Evolutionary conservation across 306 rosid genomes (phyloP), one percentile per base, ranked within the genome.

Genomic region (Cicer cuneatum): DNA sequence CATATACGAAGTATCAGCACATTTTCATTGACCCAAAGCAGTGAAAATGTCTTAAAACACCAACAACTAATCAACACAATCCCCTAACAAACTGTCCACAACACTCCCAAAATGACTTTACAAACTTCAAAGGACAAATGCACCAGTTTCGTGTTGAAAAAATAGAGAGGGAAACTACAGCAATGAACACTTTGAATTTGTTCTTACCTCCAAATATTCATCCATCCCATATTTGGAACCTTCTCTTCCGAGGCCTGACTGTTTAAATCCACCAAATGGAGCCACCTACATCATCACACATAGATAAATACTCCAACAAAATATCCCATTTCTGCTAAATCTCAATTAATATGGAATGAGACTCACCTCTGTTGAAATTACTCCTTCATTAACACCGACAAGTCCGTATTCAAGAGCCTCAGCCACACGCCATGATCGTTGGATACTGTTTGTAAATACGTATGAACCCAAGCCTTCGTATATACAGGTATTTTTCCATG

Each of bases 191-290:
- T 46, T 18, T 6, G 72, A 13, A 59, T 48, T 62, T 68, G 69
- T 63, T 64, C 77, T 78, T 86, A 87, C 97, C 89, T 94, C 99
- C 84, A 94, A 82, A 87, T 90, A 94, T 63, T 94, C 98, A 57
- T 94, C 99, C 89, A 94, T 81, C 58, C 99, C 99, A 65, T 94
- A 94, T 83, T 94, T 94, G 65, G 99, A 94, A 75, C 99, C 99
- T 82, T 94, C 99, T 69, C 99, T 89, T 80, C 99, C 99, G 15
- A 94, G 92, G 59, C 99, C 99, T 2, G 99, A 94, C 83, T 94
- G 96, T 81, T 92, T 94, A 69, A 88, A 76, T 73, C 99, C 99
- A 63, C 99, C 99, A 71, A 94, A 94, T 29, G 99, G 99, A 78
- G 97, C 99, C 85, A 94, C 96, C 99, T 91, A 56, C 82, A 83